These are phyloP conservation scores for Chrysopogon serrulatus DNA, from an alignment of 176 grass and related monocot genomes.

Conservation along the genomic window DNA sequence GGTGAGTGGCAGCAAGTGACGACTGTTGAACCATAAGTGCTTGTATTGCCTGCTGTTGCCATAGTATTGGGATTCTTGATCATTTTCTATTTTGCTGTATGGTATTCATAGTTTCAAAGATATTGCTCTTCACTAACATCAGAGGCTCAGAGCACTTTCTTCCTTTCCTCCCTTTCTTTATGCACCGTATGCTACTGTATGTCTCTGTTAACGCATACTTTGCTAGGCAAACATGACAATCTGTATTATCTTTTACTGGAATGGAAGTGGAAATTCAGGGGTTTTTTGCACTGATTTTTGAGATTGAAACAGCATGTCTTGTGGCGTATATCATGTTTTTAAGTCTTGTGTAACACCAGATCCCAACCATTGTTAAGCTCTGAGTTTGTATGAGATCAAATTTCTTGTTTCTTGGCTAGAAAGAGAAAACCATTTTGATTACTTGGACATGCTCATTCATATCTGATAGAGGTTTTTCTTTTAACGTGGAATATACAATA, in stretches of 20 bases:
- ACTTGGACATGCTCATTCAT: background rate
- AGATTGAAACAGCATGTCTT: background rate
- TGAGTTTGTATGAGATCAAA: background rate
- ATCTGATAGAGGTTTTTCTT: background rate
- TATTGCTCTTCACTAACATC: background rate
- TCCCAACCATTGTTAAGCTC: background rate
- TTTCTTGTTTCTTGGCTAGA: background rate
- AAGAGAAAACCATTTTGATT: background rate
- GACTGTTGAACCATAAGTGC: conserved; percentile 37
- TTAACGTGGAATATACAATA: too few relatives aligned
- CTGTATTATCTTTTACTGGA: background rate
- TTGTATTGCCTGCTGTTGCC: background rate
- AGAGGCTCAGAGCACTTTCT: background rate
- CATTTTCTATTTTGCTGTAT: background rate
- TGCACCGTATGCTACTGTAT: background rate
- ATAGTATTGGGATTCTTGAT: background rate
- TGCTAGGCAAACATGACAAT: background rate
- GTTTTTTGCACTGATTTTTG: background rate
- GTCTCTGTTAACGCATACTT: background rate
- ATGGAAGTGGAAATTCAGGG: background rate
- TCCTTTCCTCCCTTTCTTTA: background rate
- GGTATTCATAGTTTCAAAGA: background rate
- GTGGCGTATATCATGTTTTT: background rate
- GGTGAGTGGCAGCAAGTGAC: conserved; percentile 80
- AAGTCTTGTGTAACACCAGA: background rate